Conservation (phyloP, 2,329 filamentous ascomycete genomes). For the Helotiales sp. region DNA sequence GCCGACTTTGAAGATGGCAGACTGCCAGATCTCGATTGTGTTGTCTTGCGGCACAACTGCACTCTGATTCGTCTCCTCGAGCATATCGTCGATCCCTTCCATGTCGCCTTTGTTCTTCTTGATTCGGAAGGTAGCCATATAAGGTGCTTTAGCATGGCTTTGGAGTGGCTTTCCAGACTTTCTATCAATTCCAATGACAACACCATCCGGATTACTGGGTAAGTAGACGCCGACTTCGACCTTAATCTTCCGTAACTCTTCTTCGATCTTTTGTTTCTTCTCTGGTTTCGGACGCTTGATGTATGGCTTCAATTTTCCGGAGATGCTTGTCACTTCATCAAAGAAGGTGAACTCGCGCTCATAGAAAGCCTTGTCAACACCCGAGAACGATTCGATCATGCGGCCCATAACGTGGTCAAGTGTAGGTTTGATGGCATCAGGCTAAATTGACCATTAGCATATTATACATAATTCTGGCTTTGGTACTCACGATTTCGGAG, state of each 20-base stretch:
- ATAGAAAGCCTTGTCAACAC: slow-evolving; percentile 80
- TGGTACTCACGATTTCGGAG: slow-evolving; percentile 67
- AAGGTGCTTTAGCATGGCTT: slow-evolving; percentile 96
- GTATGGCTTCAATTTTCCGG: slow-evolving; percentile 89
- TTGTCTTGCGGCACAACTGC: slow-evolving; percentile 43
- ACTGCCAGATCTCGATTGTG: slow-evolving; percentile 95
- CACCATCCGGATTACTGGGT: slow-evolving; percentile 93
- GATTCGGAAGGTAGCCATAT: slow-evolving; percentile 98
- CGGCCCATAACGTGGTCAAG: slow-evolving; percentile 86
- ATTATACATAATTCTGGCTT: background rate
- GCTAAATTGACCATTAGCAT: slow-evolving; percentile 46
- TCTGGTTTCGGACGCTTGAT: slow-evolving; percentile 92
- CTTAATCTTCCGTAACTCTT: slow-evolving; percentile 95
- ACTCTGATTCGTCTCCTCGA: slow-evolving; percentile 47
- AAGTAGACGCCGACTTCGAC: slow-evolving; percentile 97
- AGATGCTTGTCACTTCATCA: slow-evolving; percentile 91
- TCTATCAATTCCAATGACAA: slow-evolving; percentile 95
- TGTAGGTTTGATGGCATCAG: slow-evolving; percentile 89
- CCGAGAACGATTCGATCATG: slow-evolving; percentile 79
- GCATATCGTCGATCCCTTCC: slow-evolving; percentile 53
- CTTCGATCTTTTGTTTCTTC: slow-evolving; percentile 99
- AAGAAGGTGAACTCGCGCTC: slow-evolving; percentile 98
- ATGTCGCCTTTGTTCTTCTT: slow-evolving; percentile 68
- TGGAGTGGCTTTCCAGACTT: slow-evolving; percentile 97
- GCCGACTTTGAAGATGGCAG: slow-evolving; percentile 98